These are phyloP conservation scores for Eucalyptus viminalis DNA, from an alignment of 345 rosid genomes.

Conservation along the genomic window DNA sequence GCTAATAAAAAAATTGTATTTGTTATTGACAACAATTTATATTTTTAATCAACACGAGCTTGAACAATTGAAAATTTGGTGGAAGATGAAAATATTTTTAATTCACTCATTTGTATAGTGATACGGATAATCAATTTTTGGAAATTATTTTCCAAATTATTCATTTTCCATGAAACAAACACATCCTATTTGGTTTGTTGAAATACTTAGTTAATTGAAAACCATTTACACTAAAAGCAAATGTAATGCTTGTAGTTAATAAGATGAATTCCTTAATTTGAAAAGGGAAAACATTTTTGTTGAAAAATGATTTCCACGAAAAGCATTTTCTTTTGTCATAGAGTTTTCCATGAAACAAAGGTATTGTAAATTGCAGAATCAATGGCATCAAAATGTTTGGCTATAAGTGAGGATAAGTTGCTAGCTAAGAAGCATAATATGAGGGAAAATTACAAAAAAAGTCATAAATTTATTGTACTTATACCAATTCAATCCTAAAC, in stretches of 20 bases:
- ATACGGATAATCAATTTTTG: rapidly evolving
- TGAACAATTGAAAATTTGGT: neutral
- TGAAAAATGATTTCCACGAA: neutral
- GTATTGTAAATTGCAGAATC: neutral
- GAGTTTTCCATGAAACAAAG: rapidly evolving
- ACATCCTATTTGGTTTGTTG: neutral
- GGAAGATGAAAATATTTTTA: neutral
- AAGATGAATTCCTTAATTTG: neutral
- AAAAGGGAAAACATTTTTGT: neutral
- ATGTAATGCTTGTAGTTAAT: neutral
- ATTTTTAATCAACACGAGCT: too few relatives aligned
- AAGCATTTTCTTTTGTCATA: neutral
- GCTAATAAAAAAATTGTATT: too few relatives aligned
- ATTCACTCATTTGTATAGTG: neutral
- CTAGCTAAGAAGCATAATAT: neutral
- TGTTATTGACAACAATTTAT: too few relatives aligned
- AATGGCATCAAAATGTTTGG: neutral
- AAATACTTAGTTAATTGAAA: neutral
- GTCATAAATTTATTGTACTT: rapidly evolving
- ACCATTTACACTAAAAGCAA: rapidly evolving
- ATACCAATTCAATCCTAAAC: rapidly evolving
- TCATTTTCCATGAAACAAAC: neutral
- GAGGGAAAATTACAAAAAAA: neutral
- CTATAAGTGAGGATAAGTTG: neutral
- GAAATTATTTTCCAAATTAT: neutral